Percentiles rank a stretch among this genome's conserved stretches.
Evolutionary conservation across 768 basidiomycete genomes (phyloP).

Genomic region (Lentinus brumalis): DNA sequence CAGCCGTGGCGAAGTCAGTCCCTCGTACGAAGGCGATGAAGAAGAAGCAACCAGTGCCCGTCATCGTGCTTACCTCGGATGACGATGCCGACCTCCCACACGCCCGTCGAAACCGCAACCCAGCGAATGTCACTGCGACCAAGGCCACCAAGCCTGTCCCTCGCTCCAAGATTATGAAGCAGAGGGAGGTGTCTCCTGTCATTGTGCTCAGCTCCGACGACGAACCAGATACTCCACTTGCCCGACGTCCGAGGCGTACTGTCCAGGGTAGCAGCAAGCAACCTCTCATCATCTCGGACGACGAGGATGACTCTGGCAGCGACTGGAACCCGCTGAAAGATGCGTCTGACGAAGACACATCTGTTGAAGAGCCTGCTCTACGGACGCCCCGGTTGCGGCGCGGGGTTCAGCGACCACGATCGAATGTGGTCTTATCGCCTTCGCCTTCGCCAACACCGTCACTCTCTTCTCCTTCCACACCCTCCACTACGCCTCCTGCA

Average conservation of each 20-base stretch:
- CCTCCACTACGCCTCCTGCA: background rate
- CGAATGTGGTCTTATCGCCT: constrained; percentile 11
- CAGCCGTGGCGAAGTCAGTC: too few relatives aligned
- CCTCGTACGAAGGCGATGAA: too few relatives aligned
- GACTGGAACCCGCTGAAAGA: constrained; percentile 3
- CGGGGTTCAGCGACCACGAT: background rate
- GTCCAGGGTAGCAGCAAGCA: constrained; percentile 1
- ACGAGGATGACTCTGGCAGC: constrained; percentile 4
- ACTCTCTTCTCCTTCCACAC: background rate
- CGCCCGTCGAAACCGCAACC: too few relatives aligned
- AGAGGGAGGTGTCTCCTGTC: background rate
- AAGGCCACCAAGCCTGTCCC: background rate
- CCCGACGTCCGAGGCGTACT: constrained; percentile 2
- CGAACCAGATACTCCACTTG: constrained; percentile 1
- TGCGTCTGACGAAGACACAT: background rate
- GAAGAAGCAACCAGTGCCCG: too few relatives aligned
- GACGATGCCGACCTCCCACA: too few relatives aligned
- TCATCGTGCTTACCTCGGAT: too few relatives aligned
- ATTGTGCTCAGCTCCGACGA: constrained; percentile 9
- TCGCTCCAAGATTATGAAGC: background rate
- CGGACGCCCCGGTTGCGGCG: background rate
- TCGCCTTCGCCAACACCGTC: constrained; percentile 3
- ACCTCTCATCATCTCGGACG: constrained; percentile 17
- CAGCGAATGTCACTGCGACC: background rate
- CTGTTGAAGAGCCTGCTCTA: background rate